Percentiles rank a stretch among this genome's conserved stretches.
These are phyloP conservation scores for Colletotrichum sublineola DNA, from an alignment of 2,329 filamentous ascomycete genomes.

Conservation along the genomic window DNA sequence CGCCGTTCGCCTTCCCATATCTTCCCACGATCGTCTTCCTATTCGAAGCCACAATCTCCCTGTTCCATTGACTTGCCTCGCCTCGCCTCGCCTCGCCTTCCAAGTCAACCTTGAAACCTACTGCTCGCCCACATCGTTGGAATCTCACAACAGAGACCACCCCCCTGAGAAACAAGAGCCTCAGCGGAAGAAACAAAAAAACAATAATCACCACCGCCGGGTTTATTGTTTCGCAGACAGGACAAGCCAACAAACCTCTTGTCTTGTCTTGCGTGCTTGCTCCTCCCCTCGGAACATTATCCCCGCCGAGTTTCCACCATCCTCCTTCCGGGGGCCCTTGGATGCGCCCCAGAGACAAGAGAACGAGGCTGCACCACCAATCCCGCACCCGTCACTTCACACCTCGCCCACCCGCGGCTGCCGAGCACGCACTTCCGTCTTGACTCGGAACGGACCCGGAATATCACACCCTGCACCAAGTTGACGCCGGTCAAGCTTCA, in stretches of 20 bases:
- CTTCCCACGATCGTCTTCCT: slow-evolving; percentile 32
- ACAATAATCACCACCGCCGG: background rate
- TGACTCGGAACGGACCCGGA: slow-evolving; percentile 23
- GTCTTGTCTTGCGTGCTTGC: background rate
- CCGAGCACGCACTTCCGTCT: slow-evolving; percentile 8
- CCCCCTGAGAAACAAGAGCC: background rate
- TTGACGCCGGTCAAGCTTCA: slow-evolving; percentile 21
- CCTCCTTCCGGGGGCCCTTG: slow-evolving; percentile 31
- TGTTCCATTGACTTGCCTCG: slow-evolving; percentile 33
- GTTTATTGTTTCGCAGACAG: slow-evolving; percentile 26
- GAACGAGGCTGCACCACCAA: slow-evolving; percentile 39
- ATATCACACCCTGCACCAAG: slow-evolving; percentile 8
- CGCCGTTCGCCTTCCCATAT: slow-evolving; percentile 32
- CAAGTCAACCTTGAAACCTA: slow-evolving; percentile 22
- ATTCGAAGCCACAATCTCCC: slow-evolving; percentile 41
- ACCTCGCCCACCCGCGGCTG: background rate
- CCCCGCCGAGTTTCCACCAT: slow-evolving; percentile 30
- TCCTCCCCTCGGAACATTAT: slow-evolving; percentile 3
- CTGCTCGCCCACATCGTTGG: slow-evolving; percentile 27
- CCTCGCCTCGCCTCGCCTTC: slow-evolving; percentile 19
- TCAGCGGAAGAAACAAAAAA: slow-evolving; percentile 15
- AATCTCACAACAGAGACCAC: slow-evolving; percentile 8
- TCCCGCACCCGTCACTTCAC: slow-evolving; percentile 15
- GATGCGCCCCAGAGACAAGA: slow-evolving; percentile 25
- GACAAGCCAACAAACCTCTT: slow-evolving; percentile 18